These are phyloP conservation scores for Scenedesmus sp. DNA, from an alignment of 163 green algal genomes.

Conservation along the genomic window DNA sequence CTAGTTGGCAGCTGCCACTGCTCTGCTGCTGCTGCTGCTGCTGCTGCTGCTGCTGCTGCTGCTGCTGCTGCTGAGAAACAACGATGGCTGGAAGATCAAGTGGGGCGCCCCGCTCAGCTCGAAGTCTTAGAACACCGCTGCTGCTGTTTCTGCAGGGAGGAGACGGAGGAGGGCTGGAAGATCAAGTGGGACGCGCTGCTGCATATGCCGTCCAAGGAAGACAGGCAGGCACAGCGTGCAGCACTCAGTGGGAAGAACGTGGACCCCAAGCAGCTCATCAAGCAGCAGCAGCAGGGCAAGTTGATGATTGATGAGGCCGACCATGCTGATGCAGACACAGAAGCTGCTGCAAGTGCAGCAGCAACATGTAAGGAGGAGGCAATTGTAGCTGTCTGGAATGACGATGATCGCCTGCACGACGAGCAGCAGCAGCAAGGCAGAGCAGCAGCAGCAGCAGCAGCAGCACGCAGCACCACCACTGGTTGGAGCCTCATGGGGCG, in stretches of 20 bases:
- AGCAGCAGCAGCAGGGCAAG: background rate
- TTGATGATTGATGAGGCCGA: background rate
- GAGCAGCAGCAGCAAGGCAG: background rate
- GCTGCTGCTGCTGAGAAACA: no score
- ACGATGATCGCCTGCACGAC: background rate
- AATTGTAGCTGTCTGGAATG: background rate
- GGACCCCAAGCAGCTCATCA: slow-evolving; percentile 3
- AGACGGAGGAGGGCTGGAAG: slow-evolving; percentile 66
- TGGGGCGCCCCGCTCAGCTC: no score
- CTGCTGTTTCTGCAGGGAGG: slow-evolving; percentile 34
- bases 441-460: background rate
- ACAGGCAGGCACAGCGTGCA: background rate
- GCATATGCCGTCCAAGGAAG: background rate
- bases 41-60: background rate
- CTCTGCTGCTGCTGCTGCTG: no score
- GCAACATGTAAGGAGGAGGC: background rate
- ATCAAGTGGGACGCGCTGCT: slow-evolving; percentile 61
- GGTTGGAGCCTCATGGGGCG: background rate
- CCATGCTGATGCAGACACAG: background rate
- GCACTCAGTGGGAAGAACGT: background rate
- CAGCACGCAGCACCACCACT: background rate
- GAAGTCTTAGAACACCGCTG: background rate
- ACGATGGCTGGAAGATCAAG: no score
- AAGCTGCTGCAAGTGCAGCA: background rate
- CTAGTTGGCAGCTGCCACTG: no score